A percentile compares a stretch with the other conserved stretches of the same genome.
Conservation (phyloP, 2,329 filamentous ascomycete genomes). For the Stenocarpella maydis region DNA sequence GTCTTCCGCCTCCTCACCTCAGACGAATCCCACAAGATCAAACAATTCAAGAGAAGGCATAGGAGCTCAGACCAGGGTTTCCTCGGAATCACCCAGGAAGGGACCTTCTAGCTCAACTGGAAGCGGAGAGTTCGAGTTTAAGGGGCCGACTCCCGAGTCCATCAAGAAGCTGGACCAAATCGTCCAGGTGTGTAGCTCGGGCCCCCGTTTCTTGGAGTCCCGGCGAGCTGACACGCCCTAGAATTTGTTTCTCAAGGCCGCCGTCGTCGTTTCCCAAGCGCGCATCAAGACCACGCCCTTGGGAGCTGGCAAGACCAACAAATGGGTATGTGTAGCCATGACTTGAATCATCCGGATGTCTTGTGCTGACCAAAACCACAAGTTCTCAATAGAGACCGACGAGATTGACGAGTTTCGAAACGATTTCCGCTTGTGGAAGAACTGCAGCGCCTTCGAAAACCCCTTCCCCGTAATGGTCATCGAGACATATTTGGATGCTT, state of each 20-base stretch:
- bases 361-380: slow-evolving; percentile 34
- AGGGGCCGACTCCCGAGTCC: slow-evolving; percentile 69
- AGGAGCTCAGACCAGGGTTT: slow-evolving; percentile 49
- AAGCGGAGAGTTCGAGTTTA: slow-evolving; percentile 51
- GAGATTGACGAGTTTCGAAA: slow-evolving; percentile 89
- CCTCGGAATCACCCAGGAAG: slow-evolving; percentile 52
- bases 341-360: slow-evolving; percentile 7
- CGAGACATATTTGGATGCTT: slow-evolving; percentile 87
- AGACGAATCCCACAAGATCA: slow-evolving; percentile 75
- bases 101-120: slow-evolving; percentile 58
- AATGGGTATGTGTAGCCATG: slow-evolving; percentile 73
- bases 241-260: slow-evolving; percentile 93
- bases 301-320: slow-evolving; percentile 72
- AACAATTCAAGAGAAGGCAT: slow-evolving; percentile 76
- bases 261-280: slow-evolving; percentile 83
- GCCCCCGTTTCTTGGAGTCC: not conserved
- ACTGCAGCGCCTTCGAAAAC: slow-evolving; percentile 77
- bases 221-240: slow-evolving; percentile 48
- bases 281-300: slow-evolving; percentile 73
- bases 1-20: slow-evolving; percentile 76
- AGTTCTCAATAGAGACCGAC: slow-evolving; percentile 96
- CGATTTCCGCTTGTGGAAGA: slow-evolving; percentile 83
- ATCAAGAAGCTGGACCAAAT: slow-evolving; percentile 90
- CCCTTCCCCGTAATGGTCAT: slow-evolving; percentile 86
- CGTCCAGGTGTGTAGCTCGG: slow-evolving; percentile 71